Conservation (phyloP, 2,329 filamentous ascomycete species). For the Trematosphaeria pertusa region DNA sequence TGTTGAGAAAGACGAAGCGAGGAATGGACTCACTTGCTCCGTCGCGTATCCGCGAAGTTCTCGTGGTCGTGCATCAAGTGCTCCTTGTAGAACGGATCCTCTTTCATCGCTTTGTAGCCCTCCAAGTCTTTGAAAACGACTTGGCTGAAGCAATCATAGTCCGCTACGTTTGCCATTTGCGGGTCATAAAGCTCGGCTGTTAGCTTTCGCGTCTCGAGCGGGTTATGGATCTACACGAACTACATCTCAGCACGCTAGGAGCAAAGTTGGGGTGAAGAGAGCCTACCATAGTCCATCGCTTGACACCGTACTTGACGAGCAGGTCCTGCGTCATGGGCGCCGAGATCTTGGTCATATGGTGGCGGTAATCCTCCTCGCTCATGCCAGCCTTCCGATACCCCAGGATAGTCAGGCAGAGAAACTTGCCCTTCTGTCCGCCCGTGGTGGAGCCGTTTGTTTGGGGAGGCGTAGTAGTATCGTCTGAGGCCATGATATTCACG, state of each 20-base stretch:
- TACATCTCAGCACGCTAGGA: neutral
- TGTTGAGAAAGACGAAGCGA: no score
- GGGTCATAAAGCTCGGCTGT: slow-evolving; percentile 51
- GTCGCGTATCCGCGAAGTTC: slow-evolving; percentile 59
- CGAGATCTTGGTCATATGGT: slow-evolving; percentile 57
- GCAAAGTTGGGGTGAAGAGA: no score
- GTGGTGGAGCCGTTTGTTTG: neutral
- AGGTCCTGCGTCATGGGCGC: slow-evolving; percentile 57
- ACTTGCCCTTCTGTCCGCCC: slow-evolving; percentile 10
- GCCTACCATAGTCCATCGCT: slow-evolving; percentile 54
- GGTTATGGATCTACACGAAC: slow-evolving; percentile 54
- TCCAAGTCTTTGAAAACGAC: slow-evolving; percentile 55
- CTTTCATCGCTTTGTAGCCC: slow-evolving; percentile 57
- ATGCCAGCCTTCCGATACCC: slow-evolving; percentile 58
- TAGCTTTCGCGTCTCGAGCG: slow-evolving; percentile 41
- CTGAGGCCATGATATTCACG: neutral
- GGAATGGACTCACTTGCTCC: slow-evolving; percentile 46
- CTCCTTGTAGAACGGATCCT: slow-evolving; percentile 58
- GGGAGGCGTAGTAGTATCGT: neutral
- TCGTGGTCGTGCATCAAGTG: slow-evolving; percentile 56
- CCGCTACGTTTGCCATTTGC: slow-evolving; percentile 58
- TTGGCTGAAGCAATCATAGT: slow-evolving; percentile 60
- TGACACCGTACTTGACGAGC: slow-evolving; percentile 59
- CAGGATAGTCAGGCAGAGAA: slow-evolving; percentile 57
- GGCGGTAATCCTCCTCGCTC: slow-evolving; percentile 56